These are phyloP conservation scores for Diphasiastrum complanatum DNA, from an alignment of 83 land plant species.

Conservation along the genomic window DNA sequence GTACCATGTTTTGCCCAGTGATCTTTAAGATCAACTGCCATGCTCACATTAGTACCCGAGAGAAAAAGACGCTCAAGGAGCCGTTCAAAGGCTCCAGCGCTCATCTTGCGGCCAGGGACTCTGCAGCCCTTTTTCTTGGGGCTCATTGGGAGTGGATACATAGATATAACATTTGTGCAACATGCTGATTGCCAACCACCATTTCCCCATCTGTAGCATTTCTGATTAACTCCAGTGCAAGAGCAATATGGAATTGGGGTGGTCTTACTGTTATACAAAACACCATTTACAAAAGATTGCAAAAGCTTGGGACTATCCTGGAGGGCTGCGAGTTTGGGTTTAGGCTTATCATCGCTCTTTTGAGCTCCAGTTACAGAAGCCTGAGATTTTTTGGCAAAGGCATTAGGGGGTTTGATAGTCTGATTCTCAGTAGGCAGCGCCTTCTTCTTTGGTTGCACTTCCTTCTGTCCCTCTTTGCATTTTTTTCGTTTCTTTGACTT, in stretches of 20 bases:
- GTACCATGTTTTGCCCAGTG: conserved; percentile 87
- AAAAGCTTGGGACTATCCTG: background rate
- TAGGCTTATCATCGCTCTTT: no score
- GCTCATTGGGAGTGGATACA: conserved; percentile 71
- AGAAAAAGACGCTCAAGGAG: conserved; percentile 53
- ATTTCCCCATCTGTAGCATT: conserved; percentile 74
- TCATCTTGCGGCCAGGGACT: conserved; percentile 83
- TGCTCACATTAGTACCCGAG: conserved; percentile 48
- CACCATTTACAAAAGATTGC: background rate
- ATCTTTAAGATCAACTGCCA: conserved; percentile 60
- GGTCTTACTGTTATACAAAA: conserved; percentile 17
- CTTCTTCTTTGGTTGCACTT: no score
- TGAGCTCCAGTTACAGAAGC: no score
- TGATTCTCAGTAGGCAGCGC: no score
- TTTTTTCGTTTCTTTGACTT: no score
- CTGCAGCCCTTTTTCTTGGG: conserved; percentile 57
- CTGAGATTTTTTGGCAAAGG: no score
- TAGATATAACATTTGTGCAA: conserved; percentile 55
- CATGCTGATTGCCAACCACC: conserved; percentile 92
- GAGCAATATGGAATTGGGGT: conserved; percentile 76
- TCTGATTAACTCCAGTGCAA: conserved; percentile 57
- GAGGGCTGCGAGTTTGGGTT: conserved; percentile 28
- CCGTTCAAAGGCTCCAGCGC: conserved; percentile 71
- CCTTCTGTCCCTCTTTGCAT: no score
- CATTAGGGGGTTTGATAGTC: no score